Conservation (phyloP, 192 early-diverging fungal genomes). For the Chytriomyces hyalinus region DNA sequence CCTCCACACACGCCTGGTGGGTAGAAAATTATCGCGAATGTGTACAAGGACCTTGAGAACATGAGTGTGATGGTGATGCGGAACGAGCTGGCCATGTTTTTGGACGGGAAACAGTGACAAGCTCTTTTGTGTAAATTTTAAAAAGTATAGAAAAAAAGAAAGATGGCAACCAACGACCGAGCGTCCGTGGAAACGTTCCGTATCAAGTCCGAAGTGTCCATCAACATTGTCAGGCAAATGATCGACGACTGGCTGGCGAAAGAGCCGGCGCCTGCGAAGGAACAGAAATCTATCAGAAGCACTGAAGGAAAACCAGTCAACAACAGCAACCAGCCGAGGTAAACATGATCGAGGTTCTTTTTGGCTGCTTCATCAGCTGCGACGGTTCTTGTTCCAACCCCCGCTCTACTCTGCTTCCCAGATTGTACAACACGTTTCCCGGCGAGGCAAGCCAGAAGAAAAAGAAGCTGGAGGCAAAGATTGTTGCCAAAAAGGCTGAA, state of each 20-base stretch:
- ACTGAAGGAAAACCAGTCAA: not conserved
- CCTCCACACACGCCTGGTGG: not conserved
- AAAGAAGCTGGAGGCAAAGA: conserved; percentile 22
- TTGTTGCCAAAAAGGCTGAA: conserved; percentile 17
- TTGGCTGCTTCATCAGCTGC: not conserved
- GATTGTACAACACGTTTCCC: conserved; percentile 18
- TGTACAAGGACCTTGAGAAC: conserved; percentile 29
- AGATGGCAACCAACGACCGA: conserved; percentile 8
- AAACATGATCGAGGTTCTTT: too few species aligned
- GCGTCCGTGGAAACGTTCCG: conserved; percentile 11
- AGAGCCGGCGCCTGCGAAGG: not conserved
- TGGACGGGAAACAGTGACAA: conserved; percentile 7
- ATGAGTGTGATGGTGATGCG: conserved; percentile 1
- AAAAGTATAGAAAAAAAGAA: too few species aligned
- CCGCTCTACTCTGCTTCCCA: conserved; percentile 1
- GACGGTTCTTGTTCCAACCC: not conserved
- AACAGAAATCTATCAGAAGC: not conserved
- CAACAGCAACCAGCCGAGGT: too few species aligned
- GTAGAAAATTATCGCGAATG: conserved; percentile 27
- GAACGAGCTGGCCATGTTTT: conserved; percentile 21
- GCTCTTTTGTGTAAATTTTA: not conserved
- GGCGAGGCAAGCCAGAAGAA: conserved; percentile 10
- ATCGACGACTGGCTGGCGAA: conserved; percentile 20
- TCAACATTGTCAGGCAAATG: conserved; percentile 21
- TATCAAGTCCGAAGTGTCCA: conserved; percentile 10